These are phyloP conservation scores for Syzygium grande DNA, from an alignment of 345 rosid species.

Conservation along the genomic window DNA sequence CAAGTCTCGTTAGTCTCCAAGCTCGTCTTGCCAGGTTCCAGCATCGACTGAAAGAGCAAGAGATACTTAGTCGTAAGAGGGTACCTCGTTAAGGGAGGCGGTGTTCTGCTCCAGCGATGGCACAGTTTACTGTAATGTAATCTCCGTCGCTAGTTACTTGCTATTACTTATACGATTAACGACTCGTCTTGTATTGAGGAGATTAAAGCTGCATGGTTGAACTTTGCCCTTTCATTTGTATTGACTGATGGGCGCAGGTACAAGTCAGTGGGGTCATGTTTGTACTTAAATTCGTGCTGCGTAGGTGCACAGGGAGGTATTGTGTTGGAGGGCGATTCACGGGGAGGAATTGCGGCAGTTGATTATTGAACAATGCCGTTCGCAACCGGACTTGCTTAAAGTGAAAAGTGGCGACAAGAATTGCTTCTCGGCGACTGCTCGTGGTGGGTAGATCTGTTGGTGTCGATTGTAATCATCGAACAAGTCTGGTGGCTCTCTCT, in stretches of 20 bases:
- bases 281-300: neutral
- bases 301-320: neutral
- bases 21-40: constrained; percentile 97
- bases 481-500: neutral
- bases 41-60: constrained; percentile 91
- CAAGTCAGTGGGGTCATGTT: neutral
- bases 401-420: neutral
- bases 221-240: neutral
- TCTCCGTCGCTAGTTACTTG: neutral
- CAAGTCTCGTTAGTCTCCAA: constrained; percentile 81
- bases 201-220: neutral
- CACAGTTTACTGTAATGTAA: neutral
- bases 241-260: neutral
- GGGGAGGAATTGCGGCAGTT: neutral
- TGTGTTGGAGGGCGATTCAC: neutral
- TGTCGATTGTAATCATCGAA: neutral
- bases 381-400: neutral
- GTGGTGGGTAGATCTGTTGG: neutral
- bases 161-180: neutral
- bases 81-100: constrained; percentile 38
- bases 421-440: neutral
- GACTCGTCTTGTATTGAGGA: neutral
- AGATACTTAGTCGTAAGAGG: constrained; percentile 85
- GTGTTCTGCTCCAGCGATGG: neutral
- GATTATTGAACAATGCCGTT: neutral